phyloP scores from a whole-genome alignment of 2,329 filamentous ascomycete species.

The Aspergillus fischeri region DNA sequence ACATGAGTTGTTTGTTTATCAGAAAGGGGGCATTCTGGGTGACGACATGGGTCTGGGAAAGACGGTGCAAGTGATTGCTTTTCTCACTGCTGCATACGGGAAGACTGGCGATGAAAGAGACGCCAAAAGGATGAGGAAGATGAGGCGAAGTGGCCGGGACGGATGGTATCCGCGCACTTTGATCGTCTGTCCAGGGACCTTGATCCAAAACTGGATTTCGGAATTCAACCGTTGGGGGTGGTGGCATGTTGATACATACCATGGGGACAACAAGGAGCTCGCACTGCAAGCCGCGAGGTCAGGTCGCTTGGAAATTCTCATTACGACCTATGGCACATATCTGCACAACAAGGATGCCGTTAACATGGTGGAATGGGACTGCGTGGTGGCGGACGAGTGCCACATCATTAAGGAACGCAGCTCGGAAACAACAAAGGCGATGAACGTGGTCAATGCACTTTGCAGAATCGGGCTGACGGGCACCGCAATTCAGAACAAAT shows the following conservation, averaged over 20 bases:
- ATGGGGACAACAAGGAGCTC: slow-evolving; percentile 68
- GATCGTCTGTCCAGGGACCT: slow-evolving; percentile 80
- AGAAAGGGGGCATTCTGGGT: slow-evolving; percentile 83
- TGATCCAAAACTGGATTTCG: slow-evolving; percentile 87
- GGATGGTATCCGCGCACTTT: slow-evolving; percentile 80
- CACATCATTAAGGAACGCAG: slow-evolving; percentile 78
- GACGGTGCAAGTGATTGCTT: slow-evolving; percentile 92
- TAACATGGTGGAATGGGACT: slow-evolving; percentile 89
- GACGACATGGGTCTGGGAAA: slow-evolving; percentile 99
- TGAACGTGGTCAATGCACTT: slow-evolving; percentile 85
- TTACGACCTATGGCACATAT: slow-evolving; percentile 93
- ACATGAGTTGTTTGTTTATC: slow-evolving; percentile 83
- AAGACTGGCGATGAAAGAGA: slow-evolving; percentile 90
- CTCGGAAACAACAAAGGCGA: slow-evolving; percentile 75
- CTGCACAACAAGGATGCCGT: slow-evolving; percentile 68
- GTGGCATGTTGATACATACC: slow-evolving; percentile 84
- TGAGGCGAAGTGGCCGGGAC: slow-evolving; percentile 56
- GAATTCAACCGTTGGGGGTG: slow-evolving; percentile 90
- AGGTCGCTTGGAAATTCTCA: slow-evolving; percentile 81
- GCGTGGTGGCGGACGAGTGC: slow-evolving; percentile 90
- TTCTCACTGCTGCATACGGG: slow-evolving; percentile 85
- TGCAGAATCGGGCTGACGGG: slow-evolving; percentile 92
- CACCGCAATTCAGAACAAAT: slow-evolving; percentile 96
- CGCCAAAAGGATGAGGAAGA: slow-evolving; percentile 79
- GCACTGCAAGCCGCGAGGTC: slow-evolving; percentile 67